Evolutionary conservation across 2,329 filamentous ascomycete genomes (phyloP), one percentile per base, ranked within the genome.

Genomic region (Daldinia sp.): DNA sequence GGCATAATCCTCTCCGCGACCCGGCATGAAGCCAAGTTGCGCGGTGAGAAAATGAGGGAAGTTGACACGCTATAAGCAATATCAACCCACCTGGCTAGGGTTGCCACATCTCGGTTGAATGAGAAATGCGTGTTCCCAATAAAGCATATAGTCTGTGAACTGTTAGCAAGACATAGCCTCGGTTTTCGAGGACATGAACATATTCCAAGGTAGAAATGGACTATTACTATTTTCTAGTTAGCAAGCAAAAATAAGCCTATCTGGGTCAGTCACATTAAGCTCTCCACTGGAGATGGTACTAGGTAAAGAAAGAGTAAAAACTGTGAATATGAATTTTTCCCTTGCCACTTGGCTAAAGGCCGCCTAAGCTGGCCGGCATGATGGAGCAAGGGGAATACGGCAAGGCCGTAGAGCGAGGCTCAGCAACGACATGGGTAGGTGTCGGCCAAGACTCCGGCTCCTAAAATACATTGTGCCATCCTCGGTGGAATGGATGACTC

Each of bases 281-380:
- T 69, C 58, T 62, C 66, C 67, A 68, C 53, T 60, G 60, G 68
- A 73, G 61, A 63, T 44, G 18, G 37, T 20, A 12, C 61, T 51
- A 59, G 60, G 42, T 33, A 39, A 48, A 44, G 10, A 54, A 37
- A 51, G 57, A 44, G 56, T 50, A 57, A 59, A 51, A 63, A 61
- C 63, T 56, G 61, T 37, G 23, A 61, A 37, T 60, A 30, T 69
- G 63, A 60, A 60, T 69, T 67, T 42, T 51, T 67, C 73, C 74
- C 74, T 73, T 73, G 73, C 76, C 75, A 77, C 74, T 77, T 74
- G 75, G 75, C 74, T 64, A 57, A 70, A 68, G 56, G 72, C 64
- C 68, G 59, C 20, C 37, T 53, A 60, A 58, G 57, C 42, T 68
- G 63, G 68, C 44, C 59, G 67, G 67, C 64, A 65, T 53, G 61